Evolutionary conservation across 23 red algal genomes (phyloP), one percentile per base, ranked within the genome.

Genomic region (Gracilaria caudata): DNA sequence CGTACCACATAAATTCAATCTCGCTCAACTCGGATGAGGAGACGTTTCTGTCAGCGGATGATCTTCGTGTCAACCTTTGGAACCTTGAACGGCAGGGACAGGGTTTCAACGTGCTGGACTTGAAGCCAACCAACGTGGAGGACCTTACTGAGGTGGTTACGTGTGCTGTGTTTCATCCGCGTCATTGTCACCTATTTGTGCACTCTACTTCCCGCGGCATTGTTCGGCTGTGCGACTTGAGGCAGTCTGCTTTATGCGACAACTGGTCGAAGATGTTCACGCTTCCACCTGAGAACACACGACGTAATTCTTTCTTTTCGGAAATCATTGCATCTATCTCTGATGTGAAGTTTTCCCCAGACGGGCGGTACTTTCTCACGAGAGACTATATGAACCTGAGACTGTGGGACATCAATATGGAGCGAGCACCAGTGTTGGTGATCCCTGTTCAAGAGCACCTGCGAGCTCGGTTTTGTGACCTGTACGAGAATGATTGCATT

Each of bases 401-500:
- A 16, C 55, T 98, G 23, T 98, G 96, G 96, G 96, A 98, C 68
- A 53, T 98, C 33, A 65, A 77, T 47, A 95, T 93, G 96, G 81
- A 94, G 74, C 36, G 81, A 29, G 78, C 85, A 23, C 96, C 96
- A 12, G 59, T 98, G 32, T 34, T 93, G 39, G 78, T 74, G 26
- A 73, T 94, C 21, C 92, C 92, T 14, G 96, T 98, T 37, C 93
- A 95, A 61, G 96, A 98, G 66, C 81, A 94, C 40, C 70, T 98
- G 29, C 87, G 87, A 4, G 34, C 89, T 24, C 90, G 93, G 20
- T 73, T 98, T 19, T 94, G 82, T 57, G 96, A 95, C 47, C 44
- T 98, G 51, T 98, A 98, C 53, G 96, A 98, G 28, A 98, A 98
- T 39, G 96, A 98, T 78, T 98, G 87, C 81, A 98, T 98, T 63